Evolutionary conservation across 2,329 filamentous ascomycete genomes (phyloP).

Genomic region (Fusarium xyrophilum): DNA sequence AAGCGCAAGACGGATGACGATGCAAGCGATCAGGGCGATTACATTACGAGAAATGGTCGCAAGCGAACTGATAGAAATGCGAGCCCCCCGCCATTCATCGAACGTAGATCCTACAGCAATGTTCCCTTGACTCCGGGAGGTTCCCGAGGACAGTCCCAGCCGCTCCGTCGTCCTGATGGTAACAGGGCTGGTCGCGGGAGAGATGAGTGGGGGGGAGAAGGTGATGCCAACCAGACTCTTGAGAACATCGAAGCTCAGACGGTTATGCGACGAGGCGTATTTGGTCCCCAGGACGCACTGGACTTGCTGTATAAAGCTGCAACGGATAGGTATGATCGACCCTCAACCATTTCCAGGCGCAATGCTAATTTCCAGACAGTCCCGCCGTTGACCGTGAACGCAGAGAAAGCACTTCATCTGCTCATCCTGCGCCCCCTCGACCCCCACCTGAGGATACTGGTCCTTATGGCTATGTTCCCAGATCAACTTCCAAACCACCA

Average conservation of each 20-base stretch:
- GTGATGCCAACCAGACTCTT: slow-evolving; percentile 66
- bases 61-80: slow-evolving; percentile 66
- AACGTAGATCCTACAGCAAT: slow-evolving; percentile 56
- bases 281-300: slow-evolving; percentile 90
- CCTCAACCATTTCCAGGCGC: not conserved
- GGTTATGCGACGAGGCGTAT: slow-evolving; percentile 75
- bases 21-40: slow-evolving; percentile 65
- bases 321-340: slow-evolving; percentile 61
- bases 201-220: slow-evolving; percentile 51
- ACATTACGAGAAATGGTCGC: slow-evolving; percentile 75
- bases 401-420: slow-evolving; percentile 31
- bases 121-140: slow-evolving; percentile 70
- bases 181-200: slow-evolving; percentile 37
- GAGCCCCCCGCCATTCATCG: slow-evolving; percentile 53
- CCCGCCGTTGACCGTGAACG: slow-evolving; percentile 37
- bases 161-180: slow-evolving; percentile 67
- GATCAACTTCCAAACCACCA: slow-evolving; percentile 17
- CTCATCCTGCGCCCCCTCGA: slow-evolving; percentile 23
- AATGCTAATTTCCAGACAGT: slow-evolving; percentile 26
- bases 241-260: slow-evolving; percentile 70
- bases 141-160: slow-evolving; percentile 69
- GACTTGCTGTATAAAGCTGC: slow-evolving; percentile 91
- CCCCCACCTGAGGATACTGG: slow-evolving; percentile 28
- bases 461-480: slow-evolving; percentile 29
- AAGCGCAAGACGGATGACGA: slow-evolving; percentile 80